These are phyloP conservation scores for Elsinoe arachidis DNA, from an alignment of 2,329 filamentous ascomycete genomes.

Conservation along the genomic window DNA sequence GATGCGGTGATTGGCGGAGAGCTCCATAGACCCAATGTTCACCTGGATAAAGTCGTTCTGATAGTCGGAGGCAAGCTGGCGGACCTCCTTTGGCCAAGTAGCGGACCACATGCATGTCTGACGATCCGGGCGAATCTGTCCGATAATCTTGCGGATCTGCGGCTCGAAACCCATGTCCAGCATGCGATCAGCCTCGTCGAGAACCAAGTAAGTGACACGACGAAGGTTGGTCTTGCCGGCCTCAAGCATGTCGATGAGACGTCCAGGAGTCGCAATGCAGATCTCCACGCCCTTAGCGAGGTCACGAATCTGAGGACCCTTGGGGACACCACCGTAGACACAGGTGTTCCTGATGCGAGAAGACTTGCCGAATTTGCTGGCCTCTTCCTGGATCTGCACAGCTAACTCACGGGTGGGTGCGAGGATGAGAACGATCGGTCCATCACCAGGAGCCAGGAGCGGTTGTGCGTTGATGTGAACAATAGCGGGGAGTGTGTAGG, in stretches of 20 bases:
- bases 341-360: constrained; percentile 98
- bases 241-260: constrained; percentile 97
- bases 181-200: constrained; percentile 99
- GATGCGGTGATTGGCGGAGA: constrained; percentile 95
- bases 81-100: constrained; percentile 98
- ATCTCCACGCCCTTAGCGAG: constrained; percentile 93
- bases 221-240: constrained; percentile 96
- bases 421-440: constrained; percentile 90
- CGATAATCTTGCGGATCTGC: constrained; percentile 97
- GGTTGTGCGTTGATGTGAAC: constrained; percentile 99
- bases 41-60: constrained; percentile 96
- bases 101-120: constrained; percentile 99
- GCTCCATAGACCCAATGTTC: constrained; percentile 93
- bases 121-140: constrained; percentile 94
- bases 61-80: constrained; percentile 82
- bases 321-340: constrained; percentile 97
- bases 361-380: constrained; percentile 96
- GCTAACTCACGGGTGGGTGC: constrained; percentile 96
- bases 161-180: constrained; percentile 99
- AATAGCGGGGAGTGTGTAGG: constrained; percentile 94
- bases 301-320: constrained; percentile 93
- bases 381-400: constrained; percentile 97
- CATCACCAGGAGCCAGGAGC: constrained; percentile 86
- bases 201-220: constrained; percentile 93
- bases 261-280: constrained; percentile 94